These are phyloP conservation scores for Suillus bovinus DNA, from an alignment of 768 basidiomycete species.

Conservation along the genomic window DNA sequence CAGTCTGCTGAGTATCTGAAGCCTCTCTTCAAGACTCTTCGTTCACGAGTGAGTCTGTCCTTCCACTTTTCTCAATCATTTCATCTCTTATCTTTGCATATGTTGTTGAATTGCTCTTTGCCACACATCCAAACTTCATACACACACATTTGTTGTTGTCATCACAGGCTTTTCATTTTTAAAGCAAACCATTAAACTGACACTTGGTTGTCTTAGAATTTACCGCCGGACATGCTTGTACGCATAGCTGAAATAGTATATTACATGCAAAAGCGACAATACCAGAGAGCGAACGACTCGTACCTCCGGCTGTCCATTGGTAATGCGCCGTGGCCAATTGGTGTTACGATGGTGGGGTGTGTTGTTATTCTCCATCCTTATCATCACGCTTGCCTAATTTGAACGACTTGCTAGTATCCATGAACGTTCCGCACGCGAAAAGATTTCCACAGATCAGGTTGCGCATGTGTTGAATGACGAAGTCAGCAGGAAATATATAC, in stretches of 20 bases:
- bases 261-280: conserved; percentile 94
- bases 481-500: conserved; percentile 98
- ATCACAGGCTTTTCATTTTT: neutral
- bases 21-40: conserved; percentile 88
- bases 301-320: conserved; percentile 97
- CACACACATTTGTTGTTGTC: neutral
- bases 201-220: conserved; percentile 44
- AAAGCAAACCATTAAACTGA: neutral
- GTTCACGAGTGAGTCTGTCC: conserved; percentile 70
- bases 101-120: neutral
- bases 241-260: conserved; percentile 94
- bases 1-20: conserved; percentile 97
- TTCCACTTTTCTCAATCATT: neutral
- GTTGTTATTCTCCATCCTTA: conserved; percentile 25
- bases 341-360: conserved; percentile 98
- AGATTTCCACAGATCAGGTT: conserved; percentile 95
- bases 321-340: conserved; percentile 99
- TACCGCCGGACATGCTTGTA: conserved; percentile 81
- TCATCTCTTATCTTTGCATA: neutral
- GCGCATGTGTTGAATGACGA: conserved; percentile 99
- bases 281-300: conserved; percentile 94
- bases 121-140: neutral
- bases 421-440: conserved; percentile 96
- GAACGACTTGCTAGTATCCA: conserved; percentile 66
- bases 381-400: neutral